Conservation (phyloP, 1,284 basidiomycete species). For the Fomes fomentarius region DNA sequence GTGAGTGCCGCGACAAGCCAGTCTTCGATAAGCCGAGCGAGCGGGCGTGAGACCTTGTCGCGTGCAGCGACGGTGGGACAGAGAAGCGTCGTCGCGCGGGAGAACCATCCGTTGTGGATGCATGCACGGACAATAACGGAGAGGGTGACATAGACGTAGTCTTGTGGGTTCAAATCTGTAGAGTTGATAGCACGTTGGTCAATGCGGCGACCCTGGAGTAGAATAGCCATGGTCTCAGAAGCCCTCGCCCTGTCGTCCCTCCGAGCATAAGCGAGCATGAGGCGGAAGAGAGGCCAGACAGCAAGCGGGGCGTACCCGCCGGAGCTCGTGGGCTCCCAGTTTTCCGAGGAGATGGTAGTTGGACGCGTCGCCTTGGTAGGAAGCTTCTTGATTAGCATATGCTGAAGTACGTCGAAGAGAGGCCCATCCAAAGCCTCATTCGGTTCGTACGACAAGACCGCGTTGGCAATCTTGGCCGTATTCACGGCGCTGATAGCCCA, state of each 20-base stretch:
- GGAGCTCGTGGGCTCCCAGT: slow-evolving; percentile 1
- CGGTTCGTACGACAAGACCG: not conserved
- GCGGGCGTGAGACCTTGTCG: slow-evolving; percentile 3
- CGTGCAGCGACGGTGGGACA: slow-evolving; percentile 8
- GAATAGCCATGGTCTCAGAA: slow-evolving; percentile 28
- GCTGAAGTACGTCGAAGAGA: slow-evolving; percentile 4
- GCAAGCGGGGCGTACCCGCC: slow-evolving; percentile 8
- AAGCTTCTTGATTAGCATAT: slow-evolving; percentile 9
- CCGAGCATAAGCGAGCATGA: slow-evolving; percentile 19
- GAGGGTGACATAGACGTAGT: slow-evolving; percentile 48
- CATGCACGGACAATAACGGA: slow-evolving; percentile 50
- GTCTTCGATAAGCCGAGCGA: slow-evolving; percentile 17
- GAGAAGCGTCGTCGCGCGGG: slow-evolving; percentile 43
- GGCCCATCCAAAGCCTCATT: slow-evolving; percentile 8
- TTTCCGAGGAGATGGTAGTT: too few relatives aligned
- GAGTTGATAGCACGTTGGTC: slow-evolving; percentile 44
- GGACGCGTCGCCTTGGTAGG: not conserved
- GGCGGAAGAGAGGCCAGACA: slow-evolving; percentile 25
- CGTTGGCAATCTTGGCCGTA: not conserved
- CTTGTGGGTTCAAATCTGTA: slow-evolving; percentile 32
- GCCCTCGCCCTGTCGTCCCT: slow-evolving; percentile 18
- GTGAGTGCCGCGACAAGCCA: slow-evolving; percentile 22
- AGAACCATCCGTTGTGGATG: slow-evolving; percentile 52
- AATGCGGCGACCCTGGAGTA: slow-evolving; percentile 39
- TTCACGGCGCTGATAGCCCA: not conserved